phyloP scores from a whole-genome alignment of 1,139 yeast species.

The Taiozyma sp. region DNA sequence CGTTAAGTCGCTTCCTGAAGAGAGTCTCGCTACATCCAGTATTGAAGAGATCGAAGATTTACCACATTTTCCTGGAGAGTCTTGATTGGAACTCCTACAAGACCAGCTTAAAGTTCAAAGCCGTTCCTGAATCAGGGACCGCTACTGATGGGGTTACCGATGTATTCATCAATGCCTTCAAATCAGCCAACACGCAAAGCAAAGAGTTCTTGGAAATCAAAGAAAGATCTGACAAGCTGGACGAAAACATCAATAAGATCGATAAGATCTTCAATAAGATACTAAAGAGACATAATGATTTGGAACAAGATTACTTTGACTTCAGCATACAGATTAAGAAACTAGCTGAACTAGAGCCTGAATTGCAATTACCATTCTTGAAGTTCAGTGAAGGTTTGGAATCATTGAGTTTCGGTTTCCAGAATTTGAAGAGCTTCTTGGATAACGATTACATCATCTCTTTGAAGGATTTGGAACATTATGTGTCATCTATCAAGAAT shows the following conservation, averaged over 20 bases:
- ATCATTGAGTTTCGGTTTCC: slow-evolving; percentile 40
- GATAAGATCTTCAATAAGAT: slow-evolving; percentile 75
- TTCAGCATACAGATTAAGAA: slow-evolving; percentile 67
- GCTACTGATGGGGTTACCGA: slow-evolving; percentile 52
- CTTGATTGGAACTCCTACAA: slow-evolving; percentile 82
- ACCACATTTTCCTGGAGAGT: slow-evolving; percentile 73
- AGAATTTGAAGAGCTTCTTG: slow-evolving; percentile 50
- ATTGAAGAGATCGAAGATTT: slow-evolving; percentile 63
- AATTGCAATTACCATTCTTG: slow-evolving; percentile 44
- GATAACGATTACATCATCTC: slow-evolving; percentile 82
- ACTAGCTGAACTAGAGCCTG: slow-evolving; percentile 47
- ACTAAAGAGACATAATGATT: slow-evolving; percentile 65
- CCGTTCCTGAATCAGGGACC: slow-evolving; percentile 14
- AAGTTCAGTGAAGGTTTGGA: slow-evolving; percentile 49
- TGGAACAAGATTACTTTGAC: slow-evolving; percentile 66
- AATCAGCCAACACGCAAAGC: slow-evolving; percentile 68
- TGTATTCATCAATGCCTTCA: slow-evolving; percentile 85
- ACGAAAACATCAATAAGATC: slow-evolving; percentile 72
- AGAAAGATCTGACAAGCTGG: slow-evolving; percentile 76
- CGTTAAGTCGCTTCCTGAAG: slow-evolving; percentile 69
- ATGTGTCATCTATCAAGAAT: slow-evolving; percentile 68
- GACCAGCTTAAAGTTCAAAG: slow-evolving; percentile 46
- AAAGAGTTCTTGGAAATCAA: slow-evolving; percentile 81
- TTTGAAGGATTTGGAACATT: slow-evolving; percentile 82
- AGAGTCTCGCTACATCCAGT: slow-evolving; percentile 72